phyloP scores from a whole-genome alignment of 2,329 filamentous ascomycete species.

The Hypoxylon sp. region DNA sequence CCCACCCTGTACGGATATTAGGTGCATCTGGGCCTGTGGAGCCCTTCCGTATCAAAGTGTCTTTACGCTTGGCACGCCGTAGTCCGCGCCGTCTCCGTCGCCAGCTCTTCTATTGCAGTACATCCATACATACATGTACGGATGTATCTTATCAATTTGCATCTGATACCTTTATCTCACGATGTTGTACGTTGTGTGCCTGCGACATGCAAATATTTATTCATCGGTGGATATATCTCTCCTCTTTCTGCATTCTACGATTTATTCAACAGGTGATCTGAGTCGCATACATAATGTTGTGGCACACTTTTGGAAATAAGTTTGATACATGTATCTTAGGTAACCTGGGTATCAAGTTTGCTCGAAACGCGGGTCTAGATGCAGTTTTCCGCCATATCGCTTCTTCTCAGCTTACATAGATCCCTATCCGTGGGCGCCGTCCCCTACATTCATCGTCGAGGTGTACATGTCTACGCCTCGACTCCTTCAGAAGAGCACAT shows the following conservation, averaged over 20 bases:
- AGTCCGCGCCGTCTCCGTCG: conserved; percentile 19
- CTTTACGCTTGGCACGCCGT: conserved; percentile 29
- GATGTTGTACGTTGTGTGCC: not conserved
- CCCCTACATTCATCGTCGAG: not conserved
- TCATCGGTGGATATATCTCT: conserved; percentile 1
- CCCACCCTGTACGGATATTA: conserved; percentile 36
- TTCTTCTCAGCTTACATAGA: conserved; percentile 6
- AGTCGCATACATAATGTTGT: not conserved
- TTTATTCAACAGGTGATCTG: not conserved
- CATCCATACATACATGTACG: not conserved
- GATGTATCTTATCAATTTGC: conserved; percentile 15
- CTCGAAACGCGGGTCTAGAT: conserved; percentile 36
- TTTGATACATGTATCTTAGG: conserved; percentile 12
- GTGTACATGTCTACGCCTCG: conserved; percentile 11
- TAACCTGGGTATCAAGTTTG: conserved; percentile 29
- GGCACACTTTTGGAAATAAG: not conserved
- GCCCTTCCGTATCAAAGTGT: conserved; percentile 27
- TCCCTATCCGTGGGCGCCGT: conserved; percentile 3
- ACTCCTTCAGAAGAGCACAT: not conserved
- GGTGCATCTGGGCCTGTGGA: conserved; percentile 33
- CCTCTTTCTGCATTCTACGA: not conserved
- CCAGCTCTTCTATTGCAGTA: not conserved
- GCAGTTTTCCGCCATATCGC: conserved; percentile 35
- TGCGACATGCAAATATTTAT: not conserved
- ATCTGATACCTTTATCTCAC: conserved; percentile 5